Percentiles rank a stretch among this genome's conserved stretches.
Conservation (phyloP, 805 yeast species). For the Metschnikowia noctiluminum region DNA sequence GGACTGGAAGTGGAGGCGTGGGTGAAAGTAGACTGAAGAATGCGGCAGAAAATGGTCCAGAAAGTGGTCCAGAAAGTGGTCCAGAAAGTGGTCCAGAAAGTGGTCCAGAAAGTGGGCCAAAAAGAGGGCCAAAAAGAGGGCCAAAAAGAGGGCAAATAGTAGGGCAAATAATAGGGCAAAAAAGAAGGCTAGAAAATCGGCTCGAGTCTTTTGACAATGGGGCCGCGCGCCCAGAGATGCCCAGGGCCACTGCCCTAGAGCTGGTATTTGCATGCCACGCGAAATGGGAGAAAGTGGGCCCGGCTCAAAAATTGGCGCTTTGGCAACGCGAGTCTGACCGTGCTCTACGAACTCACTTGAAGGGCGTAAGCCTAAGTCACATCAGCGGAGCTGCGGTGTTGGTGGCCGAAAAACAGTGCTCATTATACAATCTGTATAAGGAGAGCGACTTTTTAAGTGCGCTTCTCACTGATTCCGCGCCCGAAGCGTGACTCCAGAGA, state of each 20-base stretch:
- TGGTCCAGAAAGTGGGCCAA: too few relatives aligned
- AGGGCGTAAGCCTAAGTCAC: constrained; percentile 1
- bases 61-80: too few relatives aligned
- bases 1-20: not conserved
- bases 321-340: constrained; percentile 6
- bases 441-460: not conserved
- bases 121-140: too few relatives aligned
- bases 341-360: constrained; percentile 6
- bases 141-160: too few relatives aligned
- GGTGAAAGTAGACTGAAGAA: too few relatives aligned
- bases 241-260: not conserved
- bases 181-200: too few relatives aligned
- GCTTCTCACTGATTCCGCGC: not conserved
- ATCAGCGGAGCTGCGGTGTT: constrained; percentile 1
- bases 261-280: constrained; percentile 1
- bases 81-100: too few relatives aligned
- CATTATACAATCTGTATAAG: not conserved
- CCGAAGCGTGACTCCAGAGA: not conserved
- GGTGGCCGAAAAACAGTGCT: constrained; percentile 3
- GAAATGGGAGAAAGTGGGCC: constrained; percentile 3
- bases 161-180: too few relatives aligned
- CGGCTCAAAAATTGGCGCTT: not conserved
- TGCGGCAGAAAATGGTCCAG: too few relatives aligned
- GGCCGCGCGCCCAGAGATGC: too few relatives aligned
- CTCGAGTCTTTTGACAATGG: too few relatives aligned